phyloP scores from a whole-genome alignment of 2,329 filamentous ascomycete genomes.

The Cercospora sesami region DNA sequence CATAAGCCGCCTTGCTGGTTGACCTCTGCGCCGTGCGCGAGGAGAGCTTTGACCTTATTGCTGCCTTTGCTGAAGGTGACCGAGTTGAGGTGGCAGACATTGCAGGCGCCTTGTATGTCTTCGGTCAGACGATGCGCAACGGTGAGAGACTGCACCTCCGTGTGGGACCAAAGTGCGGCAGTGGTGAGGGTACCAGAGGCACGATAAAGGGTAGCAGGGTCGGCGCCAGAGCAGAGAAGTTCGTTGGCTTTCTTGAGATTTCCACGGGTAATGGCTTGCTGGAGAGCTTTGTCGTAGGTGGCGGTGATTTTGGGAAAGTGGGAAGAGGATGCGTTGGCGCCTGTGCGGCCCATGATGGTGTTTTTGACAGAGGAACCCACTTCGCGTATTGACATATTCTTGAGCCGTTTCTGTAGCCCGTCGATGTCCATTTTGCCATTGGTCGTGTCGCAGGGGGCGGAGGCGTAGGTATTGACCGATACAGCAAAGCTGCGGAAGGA shows the following conservation, averaged over 20 bases:
- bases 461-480: conserved; percentile 32
- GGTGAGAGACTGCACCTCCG: conserved; percentile 21
- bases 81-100: conserved; percentile 22
- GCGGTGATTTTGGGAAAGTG: conserved; percentile 9
- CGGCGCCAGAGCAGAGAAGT: conserved; percentile 24
- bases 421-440: conserved; percentile 31
- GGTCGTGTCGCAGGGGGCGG: conserved; percentile 31
- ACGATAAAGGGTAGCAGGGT: conserved; percentile 17
- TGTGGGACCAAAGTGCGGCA: conserved; percentile 25
- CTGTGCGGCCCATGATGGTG: conserved; percentile 8
- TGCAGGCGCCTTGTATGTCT: conserved; percentile 25
- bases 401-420: conserved; percentile 29
- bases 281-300: conserved; percentile 24
- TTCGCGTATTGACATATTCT: conserved; percentile 29
- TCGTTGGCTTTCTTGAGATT: conserved; percentile 24
- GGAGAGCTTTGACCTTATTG: conserved; percentile 31
- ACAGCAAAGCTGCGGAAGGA: conserved; percentile 29
- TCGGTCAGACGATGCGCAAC: conserved; percentile 26
- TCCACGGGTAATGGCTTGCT: conserved; percentile 21
- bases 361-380: conserved; percentile 17
- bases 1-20: conserved; percentile 26
- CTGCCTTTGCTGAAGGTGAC: conserved; percentile 19
- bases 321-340: conserved; percentile 4
- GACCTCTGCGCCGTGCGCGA: conserved; percentile 32
- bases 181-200: conserved; percentile 19